A percentile compares a stretch with the other conserved stretches of the same genome.
Evolutionary conservation across 1,284 basidiomycete species (phyloP).

Genomic region (Fomitopsis schrenkii): DNA sequence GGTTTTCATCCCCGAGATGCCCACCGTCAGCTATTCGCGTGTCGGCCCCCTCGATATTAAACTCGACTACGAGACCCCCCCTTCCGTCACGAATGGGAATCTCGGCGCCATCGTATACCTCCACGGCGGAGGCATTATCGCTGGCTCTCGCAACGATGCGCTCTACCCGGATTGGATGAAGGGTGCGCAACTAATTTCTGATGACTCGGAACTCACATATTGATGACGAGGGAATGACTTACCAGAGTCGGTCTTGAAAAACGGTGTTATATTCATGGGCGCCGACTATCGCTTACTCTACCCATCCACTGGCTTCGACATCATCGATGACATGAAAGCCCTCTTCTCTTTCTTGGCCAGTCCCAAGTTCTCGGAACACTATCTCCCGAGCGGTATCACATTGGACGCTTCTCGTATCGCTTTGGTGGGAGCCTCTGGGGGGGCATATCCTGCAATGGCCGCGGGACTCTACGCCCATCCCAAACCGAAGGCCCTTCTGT

Average conservation of each 20-base stretch:
- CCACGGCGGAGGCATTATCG: neutral
- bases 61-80: neutral
- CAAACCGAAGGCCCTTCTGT: neutral
- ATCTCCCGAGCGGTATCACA: neutral
- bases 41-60: neutral
- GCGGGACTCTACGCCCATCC: neutral
- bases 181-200: neutral
- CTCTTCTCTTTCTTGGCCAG: neutral
- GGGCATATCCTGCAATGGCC: neutral
- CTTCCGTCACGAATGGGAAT: neutral
- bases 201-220: neutral
- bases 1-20: neutral
- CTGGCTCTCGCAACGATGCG: neutral
- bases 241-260: neutral
- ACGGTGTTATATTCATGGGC: neutral
- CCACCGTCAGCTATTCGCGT: neutral
- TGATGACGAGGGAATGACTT: neutral
- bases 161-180: neutral
- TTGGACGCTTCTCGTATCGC: neutral
- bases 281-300: neutral
- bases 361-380: neutral
- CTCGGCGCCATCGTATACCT: neutral
- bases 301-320: neutral
- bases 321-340: slow-evolving; percentile 2
- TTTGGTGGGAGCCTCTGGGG: neutral